Evolutionary conservation across 495 filamentous ascomycete species (phyloP).

Genomic region (Talaromyces ruber): DNA sequence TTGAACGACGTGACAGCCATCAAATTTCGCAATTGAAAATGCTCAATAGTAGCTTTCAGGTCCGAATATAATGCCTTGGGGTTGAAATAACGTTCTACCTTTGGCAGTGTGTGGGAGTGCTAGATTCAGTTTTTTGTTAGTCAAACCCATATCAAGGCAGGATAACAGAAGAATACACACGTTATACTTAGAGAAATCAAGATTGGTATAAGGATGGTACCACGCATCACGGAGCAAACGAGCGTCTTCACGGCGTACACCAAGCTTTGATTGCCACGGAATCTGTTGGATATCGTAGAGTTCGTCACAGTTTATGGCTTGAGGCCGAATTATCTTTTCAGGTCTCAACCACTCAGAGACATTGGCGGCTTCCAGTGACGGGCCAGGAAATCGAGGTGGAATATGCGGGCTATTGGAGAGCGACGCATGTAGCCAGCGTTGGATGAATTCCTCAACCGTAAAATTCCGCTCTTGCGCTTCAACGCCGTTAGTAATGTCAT

Average conservation of each 20-base stretch:
- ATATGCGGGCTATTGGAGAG: not conserved
- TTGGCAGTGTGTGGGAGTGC: conserved; percentile 18
- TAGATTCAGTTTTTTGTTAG: not conserved
- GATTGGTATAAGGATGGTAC: conserved; percentile 37
- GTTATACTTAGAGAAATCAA: conserved; percentile 21
- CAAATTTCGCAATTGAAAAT: conserved; percentile 87
- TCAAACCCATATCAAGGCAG: not conserved
- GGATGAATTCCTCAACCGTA: conserved; percentile 36
- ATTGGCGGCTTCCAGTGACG: conserved; percentile 14
- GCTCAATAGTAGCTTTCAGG: conserved; percentile 56
- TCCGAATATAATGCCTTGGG: conserved; percentile 64
- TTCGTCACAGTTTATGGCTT: conserved; percentile 42
- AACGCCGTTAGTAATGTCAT: not conserved
- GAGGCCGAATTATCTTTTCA: conserved; percentile 26
- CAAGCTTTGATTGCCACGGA: conserved; percentile 55
- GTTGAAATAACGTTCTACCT: conserved; percentile 46
- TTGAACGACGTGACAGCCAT: conserved; percentile 66
- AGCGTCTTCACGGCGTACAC: conserved; percentile 52
- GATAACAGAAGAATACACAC: conserved; percentile 3
- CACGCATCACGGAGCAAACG: conserved; percentile 45
- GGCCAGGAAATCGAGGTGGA: conserved; percentile 11
- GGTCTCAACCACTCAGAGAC: conserved; percentile 33
- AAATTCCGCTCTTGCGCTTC: conserved; percentile 34
- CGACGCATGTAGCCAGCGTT: conserved; percentile 20
- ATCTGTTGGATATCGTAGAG: conserved; percentile 71